Base-by-base conservation (phyloP, 352 stramenopile species). In the Globisporangium yorkense region DNA sequence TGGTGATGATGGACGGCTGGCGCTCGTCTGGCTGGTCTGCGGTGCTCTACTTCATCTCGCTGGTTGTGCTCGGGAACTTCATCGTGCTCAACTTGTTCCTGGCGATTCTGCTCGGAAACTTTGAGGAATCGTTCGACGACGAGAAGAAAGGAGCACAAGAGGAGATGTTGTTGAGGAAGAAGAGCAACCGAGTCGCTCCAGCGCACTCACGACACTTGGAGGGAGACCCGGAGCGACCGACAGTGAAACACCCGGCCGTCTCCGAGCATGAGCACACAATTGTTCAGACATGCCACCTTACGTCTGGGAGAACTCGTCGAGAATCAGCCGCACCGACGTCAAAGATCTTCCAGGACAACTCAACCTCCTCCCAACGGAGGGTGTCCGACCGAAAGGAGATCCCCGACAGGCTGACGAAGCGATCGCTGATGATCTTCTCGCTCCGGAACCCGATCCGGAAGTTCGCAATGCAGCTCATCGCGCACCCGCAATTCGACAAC, bases 1-100 rank as follows among this genome's bases (percentile, higher is more conserved):
- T 68, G 5, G 81, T 98, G 12, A 92, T 98, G 84, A 82, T 96
- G 58, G 80, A 97, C 57, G 77, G 74, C 2, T 93, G 82, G 83
- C 75, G 83, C n/a, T 76, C 77, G 16, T 81, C 66, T 20, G 79
- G 77, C 31, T 87, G 72, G 72, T 65, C 63, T 1, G 67, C 75
- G 3, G 71, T 76, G 39, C 15, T 92, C 31, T 97, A 96, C 61
- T 94, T 94, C 48, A 55, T 94, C 27, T 87, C 79, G 12, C 62
- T 96, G 20, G 68, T 97, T 39, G 68, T 97, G 1, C 46, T 97
- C 12, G 92, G 88, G 29, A 82, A 90, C 18, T 97, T 96, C 64
- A 91, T 96, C 37, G 71, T 97, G 41, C 66, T 98, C 15, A 97
- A 97, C 61, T 65, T 98, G 15, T 97, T 98, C 57, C 72, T 97